Evolutionary conservation across 345 rosid species (phyloP), one percentile per base, ranked within the genome.

Genomic region (Toxicodendron radicans): DNA sequence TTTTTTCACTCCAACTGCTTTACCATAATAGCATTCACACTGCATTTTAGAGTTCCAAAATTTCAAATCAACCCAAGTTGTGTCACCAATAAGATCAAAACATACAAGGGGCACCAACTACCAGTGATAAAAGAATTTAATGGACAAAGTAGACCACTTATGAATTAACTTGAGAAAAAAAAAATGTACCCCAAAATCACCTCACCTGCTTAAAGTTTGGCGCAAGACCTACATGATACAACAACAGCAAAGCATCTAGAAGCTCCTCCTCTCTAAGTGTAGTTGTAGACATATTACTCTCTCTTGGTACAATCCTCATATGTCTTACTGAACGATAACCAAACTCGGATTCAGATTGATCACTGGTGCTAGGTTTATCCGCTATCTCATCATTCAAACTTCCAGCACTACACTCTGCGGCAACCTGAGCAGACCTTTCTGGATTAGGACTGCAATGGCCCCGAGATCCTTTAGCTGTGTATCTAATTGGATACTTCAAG

Each of bases 131-230:
- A 14, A 21, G 9, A 5, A 18, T 16, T 23, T 5, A 41, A 68
- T 6, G 21, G 30, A 59, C 45, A 38, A 51, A 7, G 9, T 10
- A 43, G 56, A 23, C 38, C 24, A 64, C 20, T 30, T 7, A 9
- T 20, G 20, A 17, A 32, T 45, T 62, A n/a, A 30, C 21, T 58
- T 38, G 30, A 58, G n/a, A 27, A n/a, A 33, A 65, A 56, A 49
- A n/a, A 57, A 38, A 10, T 27, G 14, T 67, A 12, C 43, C 43
- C 21, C 66, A 45, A 18, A 62, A 76, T 52, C 14, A 16, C 43
- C 78, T 79, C 79, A 91, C 99, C 98, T 91, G 96, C 85, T 92
- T 95, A 85, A 95, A 91, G 68, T 93, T 93, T 74, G 96, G 99
- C 41, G 98, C 98, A n/a, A 95, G 86, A 59, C 98, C 96, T 45